A percentile compares a stretch with the other conserved stretches of the same genome.
Evolutionary conservation across 2,329 filamentous ascomycete species (phyloP).

Genomic region (Aspergillus viridinutans): DNA sequence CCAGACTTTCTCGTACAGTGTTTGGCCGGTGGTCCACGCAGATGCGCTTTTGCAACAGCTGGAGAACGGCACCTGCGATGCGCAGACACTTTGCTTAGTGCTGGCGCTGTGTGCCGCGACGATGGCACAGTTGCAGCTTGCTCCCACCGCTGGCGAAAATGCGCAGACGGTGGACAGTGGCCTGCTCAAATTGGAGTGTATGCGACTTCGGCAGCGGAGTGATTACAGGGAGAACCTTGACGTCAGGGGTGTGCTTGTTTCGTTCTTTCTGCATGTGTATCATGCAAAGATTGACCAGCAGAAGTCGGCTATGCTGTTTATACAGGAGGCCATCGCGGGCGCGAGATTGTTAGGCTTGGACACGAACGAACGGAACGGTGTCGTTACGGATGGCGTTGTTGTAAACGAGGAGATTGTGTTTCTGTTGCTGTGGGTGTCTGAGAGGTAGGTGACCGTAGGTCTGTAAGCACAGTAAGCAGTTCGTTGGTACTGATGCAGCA

Average conservation of each 20-base stretch:
- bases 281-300: slow-evolving; percentile 28
- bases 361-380: not conserved
- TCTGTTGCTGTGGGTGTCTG: slow-evolving; percentile 27
- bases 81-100: slow-evolving; percentile 14
- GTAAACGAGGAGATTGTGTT: slow-evolving; percentile 24
- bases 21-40: slow-evolving; percentile 26
- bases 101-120: slow-evolving; percentile 28
- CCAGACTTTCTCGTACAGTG: slow-evolving; percentile 22
- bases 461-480: not conserved
- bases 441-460: slow-evolving; percentile 17
- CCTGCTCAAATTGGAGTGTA: slow-evolving; percentile 18
- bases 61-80: slow-evolving; percentile 1
- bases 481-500: not conserved
- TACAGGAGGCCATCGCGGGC: slow-evolving; percentile 25
- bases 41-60: slow-evolving; percentile 14
- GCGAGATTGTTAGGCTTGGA: slow-evolving; percentile 22
- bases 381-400: slow-evolving; percentile 12
- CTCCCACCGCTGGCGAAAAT: slow-evolving; percentile 9
- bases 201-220: slow-evolving; percentile 18
- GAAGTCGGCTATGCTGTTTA: slow-evolving; percentile 26
- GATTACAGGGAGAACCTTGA: slow-evolving; percentile 16
- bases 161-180: slow-evolving; percentile 13
- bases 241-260: slow-evolving; percentile 19
- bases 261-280: slow-evolving; percentile 31
- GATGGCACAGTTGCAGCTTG: slow-evolving; percentile 27